Evolutionary conservation across 257 asterid species (phyloP).

Genomic region (Petrea volubilis): DNA sequence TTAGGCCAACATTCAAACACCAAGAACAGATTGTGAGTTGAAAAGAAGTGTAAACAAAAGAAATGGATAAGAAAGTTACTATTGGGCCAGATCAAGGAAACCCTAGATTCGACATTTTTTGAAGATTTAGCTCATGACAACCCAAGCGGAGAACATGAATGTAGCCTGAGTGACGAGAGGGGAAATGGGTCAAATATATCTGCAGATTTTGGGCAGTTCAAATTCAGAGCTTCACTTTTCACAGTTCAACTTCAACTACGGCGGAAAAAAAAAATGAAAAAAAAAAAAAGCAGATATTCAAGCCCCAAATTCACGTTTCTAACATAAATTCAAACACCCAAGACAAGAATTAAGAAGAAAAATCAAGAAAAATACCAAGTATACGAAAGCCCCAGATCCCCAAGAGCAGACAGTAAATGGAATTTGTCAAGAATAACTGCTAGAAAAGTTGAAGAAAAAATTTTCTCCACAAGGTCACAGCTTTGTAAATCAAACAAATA

Average conservation of each 20-base stretch:
- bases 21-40: slow-evolving; percentile 31
- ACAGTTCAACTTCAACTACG: background rate
- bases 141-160: background rate
- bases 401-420: slow-evolving; percentile 19
- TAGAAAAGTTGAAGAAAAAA: background rate
- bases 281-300: background rate
- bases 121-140: slow-evolving; percentile 15
- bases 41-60: slow-evolving; percentile 21
- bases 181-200: background rate
- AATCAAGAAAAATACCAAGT: slow-evolving; percentile 18
- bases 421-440: background rate
- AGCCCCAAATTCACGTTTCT: slow-evolving; percentile 30
- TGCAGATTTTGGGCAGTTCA: background rate
- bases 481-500: slow-evolving; percentile 23
- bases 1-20: slow-evolving; percentile 51
- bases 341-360: background rate
- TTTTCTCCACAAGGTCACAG: slow-evolving; percentile 15
- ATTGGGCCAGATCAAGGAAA: slow-evolving; percentile 23
- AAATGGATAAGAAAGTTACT: slow-evolving; percentile 5
- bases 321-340: slow-evolving; percentile 15
- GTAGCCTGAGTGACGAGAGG: background rate
- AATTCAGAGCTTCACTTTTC: background rate
- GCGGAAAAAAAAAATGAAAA: slow-evolving; percentile 13
- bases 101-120: slow-evolving; percentile 26
- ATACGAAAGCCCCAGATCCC: slow-evolving; percentile 45